Conservation (phyloP, 176 grass and related monocot species). For the Juncus effusus region DNA sequence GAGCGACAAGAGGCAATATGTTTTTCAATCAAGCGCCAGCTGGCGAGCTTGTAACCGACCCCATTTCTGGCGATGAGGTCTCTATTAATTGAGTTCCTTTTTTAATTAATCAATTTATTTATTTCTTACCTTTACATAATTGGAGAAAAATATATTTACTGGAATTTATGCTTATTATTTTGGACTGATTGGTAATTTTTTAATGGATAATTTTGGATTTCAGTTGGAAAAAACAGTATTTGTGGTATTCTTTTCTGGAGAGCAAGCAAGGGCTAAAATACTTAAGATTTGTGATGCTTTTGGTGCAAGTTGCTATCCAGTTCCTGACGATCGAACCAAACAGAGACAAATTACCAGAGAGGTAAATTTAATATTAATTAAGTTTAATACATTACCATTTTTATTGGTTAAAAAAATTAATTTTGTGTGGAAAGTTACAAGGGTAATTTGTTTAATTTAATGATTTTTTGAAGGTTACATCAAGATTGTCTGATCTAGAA, state of each 20-base stretch:
- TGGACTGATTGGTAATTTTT: slow-evolving; percentile 6
- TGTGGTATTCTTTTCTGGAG: slow-evolving; percentile 95
- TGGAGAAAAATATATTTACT: no score
- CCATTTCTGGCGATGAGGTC: slow-evolving; percentile 92
- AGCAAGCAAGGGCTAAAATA: slow-evolving; percentile 85
- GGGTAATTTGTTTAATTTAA: slow-evolving; percentile 3
- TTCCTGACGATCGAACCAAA: slow-evolving; percentile 82
- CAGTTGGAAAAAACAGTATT: slow-evolving; percentile 98
- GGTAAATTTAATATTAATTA: slow-evolving; percentile 26
- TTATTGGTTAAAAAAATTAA: background rate
- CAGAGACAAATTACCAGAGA: slow-evolving; percentile 89
- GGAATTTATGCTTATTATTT: slow-evolving; percentile 16
- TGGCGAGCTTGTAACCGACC: slow-evolving; percentile 83
- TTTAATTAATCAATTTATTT: slow-evolving; percentile 9
- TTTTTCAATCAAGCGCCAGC: slow-evolving; percentile 91
- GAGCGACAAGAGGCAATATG: slow-evolving; percentile 97
- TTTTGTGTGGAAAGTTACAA: no score
- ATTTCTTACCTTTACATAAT: background rate
- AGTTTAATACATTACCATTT: background rate
- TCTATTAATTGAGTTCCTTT: slow-evolving; percentile 30
- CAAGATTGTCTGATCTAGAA: slow-evolving; percentile 83
- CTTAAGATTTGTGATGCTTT: slow-evolving; percentile 87
- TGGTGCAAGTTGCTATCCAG: slow-evolving; percentile 97
- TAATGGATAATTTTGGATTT: background rate
- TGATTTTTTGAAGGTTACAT: slow-evolving; percentile 63